phyloP scores from a whole-genome alignment of 805 yeast genomes.

The Yamadazyma akitaensis region DNA sequence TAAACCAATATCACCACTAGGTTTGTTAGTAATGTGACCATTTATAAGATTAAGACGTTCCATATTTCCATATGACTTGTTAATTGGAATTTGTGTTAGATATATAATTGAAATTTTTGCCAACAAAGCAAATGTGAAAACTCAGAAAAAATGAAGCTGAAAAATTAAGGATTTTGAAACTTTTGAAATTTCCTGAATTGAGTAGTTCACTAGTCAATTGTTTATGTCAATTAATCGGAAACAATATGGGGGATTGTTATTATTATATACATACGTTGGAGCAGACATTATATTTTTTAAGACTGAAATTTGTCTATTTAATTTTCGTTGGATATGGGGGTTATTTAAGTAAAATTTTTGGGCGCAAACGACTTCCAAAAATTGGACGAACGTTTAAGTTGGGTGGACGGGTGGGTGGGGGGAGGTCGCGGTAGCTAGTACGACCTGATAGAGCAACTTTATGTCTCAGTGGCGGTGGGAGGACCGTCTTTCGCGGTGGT shows the following conservation, averaged over 20 bases:
- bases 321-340: constrained; percentile 8
- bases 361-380: constrained; percentile 1
- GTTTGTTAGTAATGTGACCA: constrained; percentile 1
- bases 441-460: neutral
- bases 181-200: neutral
- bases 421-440: neutral
- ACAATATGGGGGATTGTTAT: neutral
- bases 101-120: neutral
- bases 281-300: constrained; percentile 26
- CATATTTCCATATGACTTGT: neutral
- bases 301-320: neutral
- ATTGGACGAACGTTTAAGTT: constrained; percentile 1
- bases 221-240: neutral
- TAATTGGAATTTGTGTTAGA: too few relatives aligned
- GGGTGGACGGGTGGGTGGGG: neutral
- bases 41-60: constrained; percentile 2
- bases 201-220: neutral
- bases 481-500: too few relatives aligned
- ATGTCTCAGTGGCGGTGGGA: too few relatives aligned
- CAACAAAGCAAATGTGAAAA: neutral
- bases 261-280: constrained; percentile 38
- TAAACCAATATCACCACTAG: constrained; percentile 93
- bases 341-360: constrained; percentile 7
- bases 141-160: neutral
- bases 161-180: neutral